These are phyloP conservation scores for Sclerotinia sclerotiorum DNA, from an alignment of 2,329 filamentous ascomycete species.

Conservation along the genomic window DNA sequence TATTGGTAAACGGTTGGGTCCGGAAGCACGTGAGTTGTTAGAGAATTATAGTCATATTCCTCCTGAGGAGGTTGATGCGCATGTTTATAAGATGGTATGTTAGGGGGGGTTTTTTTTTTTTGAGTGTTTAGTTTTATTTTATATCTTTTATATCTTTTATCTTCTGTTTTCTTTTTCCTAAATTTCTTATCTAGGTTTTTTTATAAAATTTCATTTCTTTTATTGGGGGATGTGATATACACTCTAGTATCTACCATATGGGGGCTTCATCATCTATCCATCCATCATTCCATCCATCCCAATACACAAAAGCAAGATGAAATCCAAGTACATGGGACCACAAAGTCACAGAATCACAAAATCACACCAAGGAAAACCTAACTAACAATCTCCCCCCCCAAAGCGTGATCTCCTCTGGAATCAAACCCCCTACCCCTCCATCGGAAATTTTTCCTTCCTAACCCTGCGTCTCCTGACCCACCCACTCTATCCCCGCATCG, in stretches of 20 bases:
- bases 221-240: no score
- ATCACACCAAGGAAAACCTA: neutral
- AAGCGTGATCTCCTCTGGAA: constrained; percentile 32
- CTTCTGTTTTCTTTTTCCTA: neutral
- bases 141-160: neutral
- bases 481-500: constrained; percentile 23
- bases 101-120: neutral
- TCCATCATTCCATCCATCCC: no score
- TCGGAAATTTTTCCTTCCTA: constrained; percentile 31
- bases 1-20: constrained; percentile 7
- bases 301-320: no score
- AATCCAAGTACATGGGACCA: neutral
- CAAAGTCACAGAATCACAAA: no score
- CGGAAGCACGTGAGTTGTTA: constrained; percentile 26
- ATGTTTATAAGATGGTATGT: constrained; percentile 30
- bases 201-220: no score
- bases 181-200: neutral
- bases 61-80: constrained; percentile 26
- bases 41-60: constrained; percentile 31
- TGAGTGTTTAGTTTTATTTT: no score
- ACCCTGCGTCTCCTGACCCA: constrained; percentile 21
- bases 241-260: no score
- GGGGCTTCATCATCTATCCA: no score
- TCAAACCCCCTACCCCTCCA: constrained; percentile 33
- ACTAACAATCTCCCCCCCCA: neutral